phyloP scores from a whole-genome alignment of 257 asterid species.

The Echium plantagineum region DNA sequence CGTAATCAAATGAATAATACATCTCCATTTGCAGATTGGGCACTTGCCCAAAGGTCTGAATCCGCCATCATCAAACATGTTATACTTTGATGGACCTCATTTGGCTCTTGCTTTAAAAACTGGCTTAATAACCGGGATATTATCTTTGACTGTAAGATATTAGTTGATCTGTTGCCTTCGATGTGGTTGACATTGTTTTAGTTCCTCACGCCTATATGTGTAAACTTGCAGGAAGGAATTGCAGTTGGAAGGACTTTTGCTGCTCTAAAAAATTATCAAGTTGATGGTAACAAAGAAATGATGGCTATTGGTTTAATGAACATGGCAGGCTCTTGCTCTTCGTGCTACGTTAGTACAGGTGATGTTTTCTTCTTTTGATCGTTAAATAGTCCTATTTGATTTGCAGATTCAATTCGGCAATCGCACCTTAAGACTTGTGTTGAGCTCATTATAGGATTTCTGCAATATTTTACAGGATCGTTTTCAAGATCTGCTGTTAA shows the following conservation, averaged over 20 bases:
- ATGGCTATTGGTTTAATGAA: conserved; percentile 97
- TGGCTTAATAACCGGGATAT: conserved; percentile 74
- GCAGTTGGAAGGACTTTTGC: conserved; percentile 98
- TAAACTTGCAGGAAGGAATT: conserved; percentile 61
- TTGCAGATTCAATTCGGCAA: background rate
- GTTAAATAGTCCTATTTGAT: background rate
- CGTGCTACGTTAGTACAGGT: conserved; percentile 96
- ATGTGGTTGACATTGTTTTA: background rate
- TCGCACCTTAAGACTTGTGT: background rate
- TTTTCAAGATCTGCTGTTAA: conserved; percentile 94
- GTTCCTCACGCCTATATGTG: background rate
- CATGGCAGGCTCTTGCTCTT: conserved; percentile 90
- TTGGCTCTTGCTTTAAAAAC: conserved; percentile 68
- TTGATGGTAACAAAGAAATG: conserved; percentile 98
- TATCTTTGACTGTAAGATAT: conserved; percentile 68
- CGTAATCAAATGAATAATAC: background rate
- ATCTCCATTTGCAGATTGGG: conserved; percentile 48
- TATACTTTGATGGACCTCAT: conserved; percentile 47
- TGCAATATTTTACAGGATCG: conserved; percentile 40
- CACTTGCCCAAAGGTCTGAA: conserved; percentile 76
- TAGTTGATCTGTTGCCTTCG: background rate
- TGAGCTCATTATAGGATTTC: background rate
- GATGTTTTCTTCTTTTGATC: conserved; percentile 10
- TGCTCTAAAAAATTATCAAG: conserved; percentile 70
- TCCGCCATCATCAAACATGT: conserved; percentile 84